Conservation (phyloP, 139 green algal genomes). For the Coelastrella sp. region DNA sequence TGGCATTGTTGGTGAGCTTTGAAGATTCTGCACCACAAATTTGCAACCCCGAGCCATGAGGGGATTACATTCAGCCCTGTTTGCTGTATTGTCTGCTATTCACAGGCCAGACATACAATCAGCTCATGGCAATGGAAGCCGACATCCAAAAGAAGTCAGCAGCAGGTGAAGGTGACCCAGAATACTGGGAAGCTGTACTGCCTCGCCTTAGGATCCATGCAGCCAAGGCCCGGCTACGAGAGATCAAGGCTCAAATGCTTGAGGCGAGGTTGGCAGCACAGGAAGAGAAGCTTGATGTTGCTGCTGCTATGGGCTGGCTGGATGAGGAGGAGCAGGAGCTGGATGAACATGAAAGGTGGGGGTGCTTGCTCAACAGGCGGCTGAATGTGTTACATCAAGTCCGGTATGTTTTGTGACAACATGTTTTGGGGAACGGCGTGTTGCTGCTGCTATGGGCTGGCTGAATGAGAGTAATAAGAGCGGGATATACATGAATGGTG, state of each 20-base stretch:
- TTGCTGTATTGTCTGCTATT: background rate
- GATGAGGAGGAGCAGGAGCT: constrained; percentile 46
- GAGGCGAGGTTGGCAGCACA: background rate
- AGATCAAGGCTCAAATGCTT: constrained; percentile 66
- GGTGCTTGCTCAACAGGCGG: no score
- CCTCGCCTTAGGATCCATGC: constrained; percentile 37
- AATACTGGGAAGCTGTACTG: constrained; percentile 82
- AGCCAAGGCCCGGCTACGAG: constrained; percentile 65
- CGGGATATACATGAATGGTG: no score
- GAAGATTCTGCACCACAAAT: no score
- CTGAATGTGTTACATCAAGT: no score
- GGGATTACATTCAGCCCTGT: no score
- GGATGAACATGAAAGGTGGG: background rate
- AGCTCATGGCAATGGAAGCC: constrained; percentile 51
- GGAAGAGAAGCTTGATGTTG: constrained; percentile 44
- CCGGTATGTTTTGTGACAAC: no score
- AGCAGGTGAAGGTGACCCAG: constrained; percentile 63
- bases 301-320: constrained; percentile 52
- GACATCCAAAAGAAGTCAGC: constrained; percentile 44
- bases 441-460: constrained; percentile 53
- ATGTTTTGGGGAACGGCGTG: background rate
- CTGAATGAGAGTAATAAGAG: no score
- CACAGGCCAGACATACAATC: constrained; percentile 34
- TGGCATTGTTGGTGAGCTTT: no score
- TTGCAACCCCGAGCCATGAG: no score